Evolutionary conservation across 768 basidiomycete genomes (phyloP), one percentile per base, ranked within the genome.

Genomic region (Pleurotus giganteus): DNA sequence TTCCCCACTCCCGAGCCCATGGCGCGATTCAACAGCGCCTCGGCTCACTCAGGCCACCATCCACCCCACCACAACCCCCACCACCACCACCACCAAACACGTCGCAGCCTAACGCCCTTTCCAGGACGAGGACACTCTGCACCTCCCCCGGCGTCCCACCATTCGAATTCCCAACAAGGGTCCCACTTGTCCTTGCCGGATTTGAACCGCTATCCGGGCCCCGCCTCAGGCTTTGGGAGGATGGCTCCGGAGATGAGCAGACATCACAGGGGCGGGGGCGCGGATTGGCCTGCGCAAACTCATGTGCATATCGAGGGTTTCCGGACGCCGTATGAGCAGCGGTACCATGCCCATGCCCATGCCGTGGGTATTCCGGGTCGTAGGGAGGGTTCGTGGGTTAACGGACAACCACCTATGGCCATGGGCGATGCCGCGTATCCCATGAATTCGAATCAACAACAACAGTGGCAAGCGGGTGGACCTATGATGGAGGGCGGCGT

Each of bases 91-190:
- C n/a, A n/a, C n/a, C n/a, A n/a, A n/a, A n/a, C n/a, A n/a, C 31
- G 34, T 11, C 49, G 49, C 21, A 51, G 49, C 37, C 21, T 34
- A 17, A 51, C 49, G 15, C 49, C 49, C 11, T 51, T 36, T 15
- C 49, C 49, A 12, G 49, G 32, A 19, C n/a, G 49, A 19, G 49
- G 49, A 4, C 23, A 34, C 19, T 21, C 31, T 15, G 13, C 49
- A 19, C 23, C 34, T 11, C 5, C 21, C 15, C 23, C 43, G 6
- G 13, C 32, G 15, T 36, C 19, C 7, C n/a, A 51, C 23, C 26
- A 51, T 37, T 21, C 49, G 12, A 24, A 45, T 15, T 23, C 49
- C 21, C 49, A 19, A 6, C 34, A 51, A 8, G 27, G 31, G 15
- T 32, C 46, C 27, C 17, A 47, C n/a, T 12, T 15, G 15, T 47